These are phyloP conservation scores for Aschersonia sp. DNA, from an alignment of 2,329 filamentous ascomycete species.

Conservation along the genomic window DNA sequence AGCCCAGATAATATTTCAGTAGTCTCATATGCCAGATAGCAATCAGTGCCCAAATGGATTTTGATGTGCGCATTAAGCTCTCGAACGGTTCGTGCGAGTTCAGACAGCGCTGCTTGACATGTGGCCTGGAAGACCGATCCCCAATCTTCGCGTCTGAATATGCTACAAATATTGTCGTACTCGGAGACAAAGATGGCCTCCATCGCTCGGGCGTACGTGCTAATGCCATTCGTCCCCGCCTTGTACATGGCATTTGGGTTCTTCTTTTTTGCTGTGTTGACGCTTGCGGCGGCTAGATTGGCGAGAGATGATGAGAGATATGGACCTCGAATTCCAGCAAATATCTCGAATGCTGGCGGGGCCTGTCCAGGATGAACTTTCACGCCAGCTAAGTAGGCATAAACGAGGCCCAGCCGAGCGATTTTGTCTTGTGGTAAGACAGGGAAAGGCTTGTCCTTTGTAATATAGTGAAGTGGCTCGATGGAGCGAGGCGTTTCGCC, in stretches of 20 bases:
- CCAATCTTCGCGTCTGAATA: slow-evolving; percentile 81
- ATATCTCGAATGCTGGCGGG: slow-evolving; percentile 64
- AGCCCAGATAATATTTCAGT: slow-evolving; percentile 76
- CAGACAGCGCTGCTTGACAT: slow-evolving; percentile 61
- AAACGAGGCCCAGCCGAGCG: slow-evolving; percentile 64
- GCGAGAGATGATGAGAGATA: slow-evolving; percentile 73
- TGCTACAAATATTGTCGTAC: slow-evolving; percentile 75
- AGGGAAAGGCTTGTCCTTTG: slow-evolving; percentile 77
- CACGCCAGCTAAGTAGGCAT: slow-evolving; percentile 55
- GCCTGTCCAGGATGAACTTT: slow-evolving; percentile 39
- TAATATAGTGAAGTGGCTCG: slow-evolving; percentile 84
- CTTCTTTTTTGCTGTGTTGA: slow-evolving; percentile 72
- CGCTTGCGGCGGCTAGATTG: slow-evolving; percentile 75
- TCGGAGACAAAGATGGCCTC: slow-evolving; percentile 79
- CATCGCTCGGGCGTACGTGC: slow-evolving; percentile 74
- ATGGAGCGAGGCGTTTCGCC: slow-evolving; percentile 65
- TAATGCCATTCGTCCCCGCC: slow-evolving; percentile 79
- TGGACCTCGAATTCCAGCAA: slow-evolving; percentile 71
- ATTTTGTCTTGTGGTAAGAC: slow-evolving; percentile 62
- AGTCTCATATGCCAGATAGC: slow-evolving; percentile 88
- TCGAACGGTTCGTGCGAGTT: slow-evolving; percentile 71
- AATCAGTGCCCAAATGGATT: slow-evolving; percentile 73
- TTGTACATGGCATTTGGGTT: slow-evolving; percentile 72
- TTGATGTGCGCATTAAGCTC: slow-evolving; percentile 88
- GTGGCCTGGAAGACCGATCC: slow-evolving; percentile 63